Evolutionary conservation across 1,284 basidiomycete genomes (phyloP), one percentile per base, ranked within the genome.

Genomic region (Porodaedalea pini): DNA sequence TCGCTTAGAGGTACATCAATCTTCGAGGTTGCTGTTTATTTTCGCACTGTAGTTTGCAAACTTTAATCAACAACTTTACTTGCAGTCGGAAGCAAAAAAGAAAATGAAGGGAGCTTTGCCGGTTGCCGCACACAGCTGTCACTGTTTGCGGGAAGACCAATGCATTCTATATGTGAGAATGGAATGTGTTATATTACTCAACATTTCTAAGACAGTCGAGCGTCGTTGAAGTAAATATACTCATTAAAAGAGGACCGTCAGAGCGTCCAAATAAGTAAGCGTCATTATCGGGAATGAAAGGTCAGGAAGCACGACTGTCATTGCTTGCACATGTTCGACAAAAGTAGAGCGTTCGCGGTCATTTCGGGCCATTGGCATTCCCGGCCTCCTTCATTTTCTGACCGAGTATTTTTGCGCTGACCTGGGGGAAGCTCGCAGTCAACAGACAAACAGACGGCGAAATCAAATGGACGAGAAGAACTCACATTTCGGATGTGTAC

Each of bases 401-500:
- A n/a, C 85, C 86, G 43, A 90, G 70, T 60, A 92, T 88, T 71
- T 90, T 92, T 61, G 88, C 89, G 68, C 88, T 82, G 63, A 91
- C 85, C 88, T 88, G 63, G 44, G 63, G 44, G 40, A 43, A 36
- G 47, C 58, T 59, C 51, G 31, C 34, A 39, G 63, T 60, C 61
- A 50, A 58, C 23, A 23, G 25, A 27, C 25, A 47, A 43, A 39
- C 51, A 52, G 61, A 32, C 51, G 54, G 57, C 61, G 57, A 59
- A 31, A 54, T 57, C 41, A 53, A 57, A 54, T 39, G 25, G 44
- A 59, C 34, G 51, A 61, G 49, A 60, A 61, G 39, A 11, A 70
- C 82, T 62, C 65, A 90, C 90, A 72, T 93, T 93, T 63, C 91
- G 82, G 59, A 94, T 87, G 69, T 94, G 90, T 68, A 92, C 78